phyloP scores from a whole-genome alignment of 148 eudicot genomes.

The Salicornia ramosissima region DNA sequence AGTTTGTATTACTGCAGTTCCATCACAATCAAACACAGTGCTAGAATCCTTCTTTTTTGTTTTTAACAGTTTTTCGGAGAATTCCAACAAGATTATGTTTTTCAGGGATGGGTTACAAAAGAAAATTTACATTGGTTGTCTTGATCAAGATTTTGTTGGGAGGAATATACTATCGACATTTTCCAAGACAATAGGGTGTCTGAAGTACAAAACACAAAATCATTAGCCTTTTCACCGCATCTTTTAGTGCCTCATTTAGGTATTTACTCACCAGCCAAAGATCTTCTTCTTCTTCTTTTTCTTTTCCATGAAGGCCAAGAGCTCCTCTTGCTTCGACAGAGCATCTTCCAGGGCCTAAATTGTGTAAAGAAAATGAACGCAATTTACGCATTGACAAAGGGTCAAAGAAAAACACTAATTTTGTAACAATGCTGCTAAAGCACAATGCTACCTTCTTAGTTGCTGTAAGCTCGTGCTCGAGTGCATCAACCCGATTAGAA shows the following conservation, averaged over 20 bases:
- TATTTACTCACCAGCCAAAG: conserved; percentile 24
- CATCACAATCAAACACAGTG: conserved; percentile 4
- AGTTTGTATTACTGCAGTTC: not conserved
- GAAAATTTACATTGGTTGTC: not conserved
- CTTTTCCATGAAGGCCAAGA: conserved; percentile 58
- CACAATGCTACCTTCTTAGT: conserved; percentile 37
- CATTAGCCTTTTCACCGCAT: conserved; percentile 6
- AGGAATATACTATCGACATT: conserved; percentile 9
- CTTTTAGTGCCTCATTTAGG: not conserved
- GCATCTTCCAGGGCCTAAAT: conserved; percentile 62
- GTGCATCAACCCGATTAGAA: conserved; percentile 39
- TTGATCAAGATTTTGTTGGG: conserved; percentile 7
- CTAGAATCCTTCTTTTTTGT: conserved; percentile 8
- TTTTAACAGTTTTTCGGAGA: conserved; percentile 5
- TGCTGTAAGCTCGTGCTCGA: conserved; percentile 43
- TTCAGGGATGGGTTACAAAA: conserved; percentile 1
- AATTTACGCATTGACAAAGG: not conserved
- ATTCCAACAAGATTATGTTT: not conserved
- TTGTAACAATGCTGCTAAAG: not conserved
- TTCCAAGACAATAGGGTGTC: not conserved
- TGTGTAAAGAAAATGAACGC: not conserved
- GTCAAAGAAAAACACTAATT: not conserved
- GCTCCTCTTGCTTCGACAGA: conserved; percentile 59
- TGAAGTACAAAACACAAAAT: conserved; percentile 5
- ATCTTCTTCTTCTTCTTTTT: conserved; percentile 66